These are phyloP conservation scores for Aspergillus felis DNA, from an alignment of 2,329 filamentous ascomycete genomes.

Conservation along the genomic window DNA sequence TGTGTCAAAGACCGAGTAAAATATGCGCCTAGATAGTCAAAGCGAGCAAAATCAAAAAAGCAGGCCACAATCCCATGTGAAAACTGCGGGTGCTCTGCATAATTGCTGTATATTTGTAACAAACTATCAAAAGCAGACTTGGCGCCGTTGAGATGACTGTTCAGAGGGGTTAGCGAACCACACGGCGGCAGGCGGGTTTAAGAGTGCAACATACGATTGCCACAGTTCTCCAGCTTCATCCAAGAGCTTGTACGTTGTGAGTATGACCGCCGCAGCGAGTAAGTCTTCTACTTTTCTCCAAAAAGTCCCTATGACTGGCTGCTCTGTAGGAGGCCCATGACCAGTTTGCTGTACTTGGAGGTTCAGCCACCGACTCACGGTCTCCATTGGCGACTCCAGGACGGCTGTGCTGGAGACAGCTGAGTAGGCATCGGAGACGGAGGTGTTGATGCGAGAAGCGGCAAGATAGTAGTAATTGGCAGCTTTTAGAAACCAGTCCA, in stretches of 20 bases:
- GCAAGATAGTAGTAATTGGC: conserved; percentile 59
- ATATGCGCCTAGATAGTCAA: conserved; percentile 60
- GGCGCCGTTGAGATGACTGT: conserved; percentile 56
- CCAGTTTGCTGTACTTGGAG: conserved; percentile 11
- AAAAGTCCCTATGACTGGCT: conserved; percentile 15
- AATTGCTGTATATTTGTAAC: conserved; percentile 28
- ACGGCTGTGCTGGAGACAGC: conserved; percentile 27
- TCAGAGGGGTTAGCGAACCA: conserved; percentile 7
- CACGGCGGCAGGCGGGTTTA: too few relatives aligned
- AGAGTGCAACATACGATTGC: conserved; percentile 47
- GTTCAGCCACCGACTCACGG: conserved; percentile 22
- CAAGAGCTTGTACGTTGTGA: conserved; percentile 62
- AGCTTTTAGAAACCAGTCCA: conserved; percentile 59
- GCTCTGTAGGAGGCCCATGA: conserved; percentile 1
- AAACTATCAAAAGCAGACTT: conserved; percentile 52
- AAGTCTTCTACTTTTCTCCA: conserved; percentile 54
- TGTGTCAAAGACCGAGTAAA: conserved; percentile 57
- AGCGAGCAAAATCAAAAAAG: conserved; percentile 62
- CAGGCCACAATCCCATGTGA: conserved; percentile 53
- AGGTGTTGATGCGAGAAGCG: conserved; percentile 47
- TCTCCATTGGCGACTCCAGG: conserved; percentile 28
- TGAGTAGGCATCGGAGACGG: conserved; percentile 29
- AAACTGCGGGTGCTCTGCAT: conserved; percentile 25
- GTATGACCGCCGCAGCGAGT: conserved; percentile 57
- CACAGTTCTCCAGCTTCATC: conserved; percentile 58